A percentile compares a stretch with the other conserved stretches of the same genome.
Evolutionary conservation across 208 protist species (phyloP).

Genomic region (Acanthamoeba sp.): DNA sequence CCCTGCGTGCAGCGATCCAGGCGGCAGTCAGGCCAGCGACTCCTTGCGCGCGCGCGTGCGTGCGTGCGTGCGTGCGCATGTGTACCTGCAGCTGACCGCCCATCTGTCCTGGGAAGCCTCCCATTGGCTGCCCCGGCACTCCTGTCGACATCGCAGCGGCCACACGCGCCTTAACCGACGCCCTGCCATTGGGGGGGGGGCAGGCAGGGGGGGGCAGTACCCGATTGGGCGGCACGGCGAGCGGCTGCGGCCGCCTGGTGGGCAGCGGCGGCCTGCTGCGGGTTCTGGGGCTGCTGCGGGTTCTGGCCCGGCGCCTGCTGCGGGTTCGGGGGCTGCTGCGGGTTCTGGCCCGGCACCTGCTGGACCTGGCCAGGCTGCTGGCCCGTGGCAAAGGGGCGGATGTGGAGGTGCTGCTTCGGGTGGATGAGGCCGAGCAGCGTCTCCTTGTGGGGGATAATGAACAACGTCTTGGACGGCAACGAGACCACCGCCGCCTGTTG

Average conservation of each 20-base stretch:
- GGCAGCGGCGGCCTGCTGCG: background rate
- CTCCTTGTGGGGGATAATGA: constrained; percentile 18
- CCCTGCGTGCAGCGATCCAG: too few species aligned
- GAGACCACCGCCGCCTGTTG: constrained; percentile 1
- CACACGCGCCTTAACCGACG: background rate
- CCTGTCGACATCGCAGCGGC: background rate
- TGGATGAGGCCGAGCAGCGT: background rate
- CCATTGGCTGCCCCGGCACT: background rate
- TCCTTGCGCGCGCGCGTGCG: background rate
- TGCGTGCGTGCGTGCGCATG: background rate
- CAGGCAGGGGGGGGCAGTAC: background rate
- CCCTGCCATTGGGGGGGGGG: background rate
- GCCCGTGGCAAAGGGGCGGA: background rate
- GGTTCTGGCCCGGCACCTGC: background rate
- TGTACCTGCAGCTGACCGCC: background rate
- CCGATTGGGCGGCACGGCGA: background rate
- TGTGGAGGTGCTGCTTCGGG: constrained; percentile 23
- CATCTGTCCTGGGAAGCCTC: constrained; percentile 9
- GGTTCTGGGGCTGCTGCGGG: background rate
- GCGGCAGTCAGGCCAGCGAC: too few species aligned
- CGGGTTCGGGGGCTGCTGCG: background rate
- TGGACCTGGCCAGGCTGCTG: background rate
- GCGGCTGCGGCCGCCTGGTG: background rate
- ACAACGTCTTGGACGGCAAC: constrained; percentile 1
- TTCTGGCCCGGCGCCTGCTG: background rate